Conservation (phyloP, 768 basidiomycete species). For the Rubroboletus satanas region DNA sequence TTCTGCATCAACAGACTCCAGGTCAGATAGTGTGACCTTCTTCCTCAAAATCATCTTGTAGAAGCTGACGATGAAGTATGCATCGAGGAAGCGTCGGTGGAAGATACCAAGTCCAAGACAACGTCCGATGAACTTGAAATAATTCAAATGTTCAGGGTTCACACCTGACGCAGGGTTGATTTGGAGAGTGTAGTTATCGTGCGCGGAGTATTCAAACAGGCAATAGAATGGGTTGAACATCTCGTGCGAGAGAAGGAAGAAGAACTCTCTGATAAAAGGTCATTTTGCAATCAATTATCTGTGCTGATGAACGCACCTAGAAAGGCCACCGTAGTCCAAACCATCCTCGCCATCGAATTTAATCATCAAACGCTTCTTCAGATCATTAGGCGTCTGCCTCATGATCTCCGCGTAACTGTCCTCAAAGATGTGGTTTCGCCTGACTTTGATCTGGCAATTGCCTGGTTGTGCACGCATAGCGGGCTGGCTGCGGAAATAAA, state of each 20-base stretch:
- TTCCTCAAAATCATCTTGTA: conserved; percentile 99
- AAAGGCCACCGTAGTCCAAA: conserved; percentile 96
- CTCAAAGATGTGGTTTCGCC: conserved; percentile 97
- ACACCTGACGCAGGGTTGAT: conserved; percentile 98
- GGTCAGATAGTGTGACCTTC: conserved; percentile 88
- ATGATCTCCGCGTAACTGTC: conserved; percentile 99
- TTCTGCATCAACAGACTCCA: conserved; percentile 96
- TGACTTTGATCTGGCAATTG: conserved; percentile 98
- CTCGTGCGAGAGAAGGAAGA: conserved; percentile 98
- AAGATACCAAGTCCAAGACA: conserved; percentile 96
- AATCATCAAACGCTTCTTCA: conserved; percentile 99
- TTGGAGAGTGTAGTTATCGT: conserved; percentile 99
- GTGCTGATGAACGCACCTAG: conserved; percentile 55
- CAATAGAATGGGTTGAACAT: conserved; percentile 99
- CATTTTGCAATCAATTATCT: not conserved
- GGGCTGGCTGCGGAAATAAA: conserved; percentile 98
- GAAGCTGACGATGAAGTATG: conserved; percentile 99
- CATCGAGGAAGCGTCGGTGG: conserved; percentile 98
- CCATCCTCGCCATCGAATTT: conserved; percentile 99
- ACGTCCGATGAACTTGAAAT: conserved; percentile 99
- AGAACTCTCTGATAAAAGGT: conserved; percentile 77
- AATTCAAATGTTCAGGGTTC: conserved; percentile 98
- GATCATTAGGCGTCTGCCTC: conserved; percentile 96
- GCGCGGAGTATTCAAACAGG: conserved; percentile 98
- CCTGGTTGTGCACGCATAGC: conserved; percentile 97